Evolutionary conservation across 768 basidiomycete genomes (phyloP).

Genomic region (Podaxis mareebaensis): DNA sequence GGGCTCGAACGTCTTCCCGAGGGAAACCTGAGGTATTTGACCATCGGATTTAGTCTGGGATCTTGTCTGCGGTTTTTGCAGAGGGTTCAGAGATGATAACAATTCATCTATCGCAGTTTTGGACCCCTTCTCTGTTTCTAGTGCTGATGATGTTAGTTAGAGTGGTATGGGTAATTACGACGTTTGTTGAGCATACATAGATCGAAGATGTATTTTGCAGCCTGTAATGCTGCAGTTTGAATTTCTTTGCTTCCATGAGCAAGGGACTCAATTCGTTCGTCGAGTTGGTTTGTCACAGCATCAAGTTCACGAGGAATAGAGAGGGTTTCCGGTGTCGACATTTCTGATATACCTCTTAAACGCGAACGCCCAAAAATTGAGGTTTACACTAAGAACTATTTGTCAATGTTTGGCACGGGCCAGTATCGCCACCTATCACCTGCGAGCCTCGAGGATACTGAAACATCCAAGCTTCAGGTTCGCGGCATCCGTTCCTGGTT

Average conservation of each 20-base stretch:
- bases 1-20: slow-evolving; percentile 36
- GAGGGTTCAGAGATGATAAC: slow-evolving; percentile 65
- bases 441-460: background rate
- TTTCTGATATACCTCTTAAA: background rate
- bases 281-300: slow-evolving; percentile 54
- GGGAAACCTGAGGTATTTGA: slow-evolving; percentile 38
- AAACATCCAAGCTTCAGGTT: no score
- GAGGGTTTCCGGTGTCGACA: slow-evolving; percentile 6
- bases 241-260: slow-evolving; percentile 56
- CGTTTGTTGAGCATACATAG: slow-evolving; percentile 48
- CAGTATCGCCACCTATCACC: background rate
- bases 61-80: slow-evolving; percentile 72
- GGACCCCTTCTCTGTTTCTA: slow-evolving; percentile 68
- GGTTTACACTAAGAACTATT: slow-evolving; percentile 5
- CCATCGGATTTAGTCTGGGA: slow-evolving; percentile 52
- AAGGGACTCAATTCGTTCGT: slow-evolving; percentile 53
- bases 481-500: no score
- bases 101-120: slow-evolving; percentile 64
- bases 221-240: slow-evolving; percentile 57
- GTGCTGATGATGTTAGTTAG: slow-evolving; percentile 42
- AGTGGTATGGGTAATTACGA: background rate
- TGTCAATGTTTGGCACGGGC: slow-evolving; percentile 16
- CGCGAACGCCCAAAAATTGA: slow-evolving; percentile 6
- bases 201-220: slow-evolving; percentile 78
- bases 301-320: slow-evolving; percentile 38